Evolutionary conservation across 768 basidiomycete species (phyloP).

Genomic region (Auricularia sp.): DNA sequence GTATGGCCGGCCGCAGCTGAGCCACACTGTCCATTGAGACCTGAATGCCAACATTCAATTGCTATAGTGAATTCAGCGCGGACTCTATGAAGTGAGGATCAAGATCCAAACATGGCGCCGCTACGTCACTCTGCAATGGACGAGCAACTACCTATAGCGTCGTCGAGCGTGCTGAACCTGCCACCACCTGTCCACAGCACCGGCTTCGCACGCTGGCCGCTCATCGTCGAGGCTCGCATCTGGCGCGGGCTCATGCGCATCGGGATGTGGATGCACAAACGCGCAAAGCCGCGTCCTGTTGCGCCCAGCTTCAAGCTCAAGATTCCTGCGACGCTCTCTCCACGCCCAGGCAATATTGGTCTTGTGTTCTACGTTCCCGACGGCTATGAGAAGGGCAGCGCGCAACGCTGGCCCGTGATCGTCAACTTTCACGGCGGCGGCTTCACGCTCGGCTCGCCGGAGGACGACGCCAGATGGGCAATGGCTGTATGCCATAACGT

Average conservation of each 20-base stretch:
- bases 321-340: slow-evolving; percentile 4
- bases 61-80: too few species aligned
- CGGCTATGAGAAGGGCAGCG: neutral
- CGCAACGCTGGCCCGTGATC: slow-evolving; percentile 3
- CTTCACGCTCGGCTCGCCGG: slow-evolving; percentile 10
- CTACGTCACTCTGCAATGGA: too few species aligned
- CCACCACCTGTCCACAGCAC: neutral
- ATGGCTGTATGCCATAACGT: slow-evolving; percentile 6
- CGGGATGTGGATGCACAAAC: slow-evolving; percentile 7
- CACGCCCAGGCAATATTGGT: neutral
- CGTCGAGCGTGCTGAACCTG: too few species aligned
- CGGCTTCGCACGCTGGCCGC: neutral
- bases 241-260: slow-evolving; percentile 8
- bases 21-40: too few species aligned
- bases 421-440: slow-evolving; percentile 10
- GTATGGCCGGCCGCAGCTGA: too few species aligned
- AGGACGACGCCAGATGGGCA: slow-evolving; percentile 14
- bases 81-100: too few species aligned
- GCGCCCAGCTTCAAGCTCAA: slow-evolving; percentile 1
- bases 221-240: neutral
- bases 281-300: neutral
- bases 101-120: too few species aligned
- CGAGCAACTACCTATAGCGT: too few species aligned
- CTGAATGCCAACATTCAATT: too few species aligned
- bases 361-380: slow-evolving; percentile 7